A percentile compares a stretch with the other conserved stretches of the same genome.
These are phyloP conservation scores for Suhomyces terraborum DNA, from an alignment of 1,139 yeast genomes.

Conservation along the genomic window DNA sequence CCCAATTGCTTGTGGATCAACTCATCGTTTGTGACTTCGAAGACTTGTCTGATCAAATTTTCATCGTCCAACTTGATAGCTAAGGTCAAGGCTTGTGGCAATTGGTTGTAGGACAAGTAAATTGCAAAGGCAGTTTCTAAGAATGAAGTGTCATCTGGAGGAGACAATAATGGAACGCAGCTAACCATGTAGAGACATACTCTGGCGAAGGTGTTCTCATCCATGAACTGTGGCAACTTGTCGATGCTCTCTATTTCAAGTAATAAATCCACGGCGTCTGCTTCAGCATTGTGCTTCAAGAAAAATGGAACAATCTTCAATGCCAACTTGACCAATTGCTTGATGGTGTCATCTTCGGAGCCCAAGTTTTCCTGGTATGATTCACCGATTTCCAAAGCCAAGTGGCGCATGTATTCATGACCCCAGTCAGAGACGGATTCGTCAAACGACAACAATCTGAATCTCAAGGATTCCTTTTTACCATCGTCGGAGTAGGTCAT, in stretches of 20 bases:
- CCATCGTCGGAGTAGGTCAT: conserved; percentile 93
- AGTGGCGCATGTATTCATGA: conserved; percentile 94
- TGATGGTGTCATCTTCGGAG: conserved; percentile 43
- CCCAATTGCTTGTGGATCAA: conserved; percentile 88
- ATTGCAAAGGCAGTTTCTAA: conserved; percentile 89
- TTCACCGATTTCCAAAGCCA: conserved; percentile 92
- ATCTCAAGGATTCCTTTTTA: conserved; percentile 76
- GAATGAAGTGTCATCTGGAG: conserved; percentile 88
- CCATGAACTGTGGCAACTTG: conserved; percentile 79
- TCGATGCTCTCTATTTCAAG: conserved; percentile 88
- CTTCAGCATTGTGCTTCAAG: conserved; percentile 94
- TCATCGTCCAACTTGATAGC: conserved; percentile 91
- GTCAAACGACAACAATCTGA: conserved; percentile 67
- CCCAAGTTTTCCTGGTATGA: conserved; percentile 73
- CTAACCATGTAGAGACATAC: conserved; percentile 94
- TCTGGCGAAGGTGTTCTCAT: conserved; percentile 78
- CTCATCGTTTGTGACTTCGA: conserved; percentile 70
- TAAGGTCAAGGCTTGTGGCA: conserved; percentile 85
- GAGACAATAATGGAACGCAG: conserved; percentile 93
- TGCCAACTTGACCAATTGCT: conserved; percentile 63
- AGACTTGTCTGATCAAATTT: conserved; percentile 73
- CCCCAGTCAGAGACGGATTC: conserved; percentile 88
- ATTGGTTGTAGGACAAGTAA: conserved; percentile 74
- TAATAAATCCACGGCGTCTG: conserved; percentile 94
- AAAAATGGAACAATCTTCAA: conserved; percentile 85